phyloP scores from a whole-genome alignment of 1,284 basidiomycete genomes.

The Ceratobasidium sp. region DNA sequence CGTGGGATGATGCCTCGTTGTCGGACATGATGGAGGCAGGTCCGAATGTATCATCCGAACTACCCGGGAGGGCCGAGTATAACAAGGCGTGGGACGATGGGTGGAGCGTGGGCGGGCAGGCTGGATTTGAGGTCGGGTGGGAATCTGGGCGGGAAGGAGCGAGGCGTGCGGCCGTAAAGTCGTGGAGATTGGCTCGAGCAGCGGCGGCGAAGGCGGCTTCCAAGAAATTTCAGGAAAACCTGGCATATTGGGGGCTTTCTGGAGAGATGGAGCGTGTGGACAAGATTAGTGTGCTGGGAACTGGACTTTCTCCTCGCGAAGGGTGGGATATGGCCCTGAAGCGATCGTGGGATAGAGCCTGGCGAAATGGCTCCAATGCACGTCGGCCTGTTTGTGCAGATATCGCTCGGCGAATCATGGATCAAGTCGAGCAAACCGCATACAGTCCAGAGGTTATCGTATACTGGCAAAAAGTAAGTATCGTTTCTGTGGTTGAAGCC shows the following conservation, averaged over 20 bases:
- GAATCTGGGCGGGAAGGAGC: neutral
- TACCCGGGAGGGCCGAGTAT: neutral
- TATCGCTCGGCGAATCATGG: too few relatives aligned
- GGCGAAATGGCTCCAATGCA: too few relatives aligned
- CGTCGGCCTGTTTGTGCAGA: too few relatives aligned
- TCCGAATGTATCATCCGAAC: neutral
- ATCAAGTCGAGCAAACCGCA: too few relatives aligned
- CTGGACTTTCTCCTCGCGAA: too few relatives aligned
- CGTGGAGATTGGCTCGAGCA: neutral
- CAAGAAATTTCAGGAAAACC: neutral
- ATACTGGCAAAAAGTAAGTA: too few relatives aligned
- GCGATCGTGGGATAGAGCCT: too few relatives aligned
- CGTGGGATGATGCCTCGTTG: conserved; percentile 7
- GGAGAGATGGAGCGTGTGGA: too few relatives aligned
- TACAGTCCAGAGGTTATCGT: too few relatives aligned
- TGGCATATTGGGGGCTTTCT: neutral
- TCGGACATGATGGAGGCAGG: neutral
- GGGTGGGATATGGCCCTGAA: too few relatives aligned
- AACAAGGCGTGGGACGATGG: neutral
- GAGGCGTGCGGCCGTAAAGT: neutral
- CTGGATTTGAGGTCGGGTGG: neutral
- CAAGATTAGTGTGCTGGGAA: too few relatives aligned
- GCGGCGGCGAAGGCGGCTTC: neutral
- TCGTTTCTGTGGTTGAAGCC: too few relatives aligned
- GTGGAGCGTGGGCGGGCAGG: neutral